Percentiles rank a stretch among this genome's conserved stretches.
These are phyloP conservation scores for Chlorencoelia australis DNA, from an alignment of 2,329 filamentous ascomycete genomes.

Conservation along the genomic window DNA sequence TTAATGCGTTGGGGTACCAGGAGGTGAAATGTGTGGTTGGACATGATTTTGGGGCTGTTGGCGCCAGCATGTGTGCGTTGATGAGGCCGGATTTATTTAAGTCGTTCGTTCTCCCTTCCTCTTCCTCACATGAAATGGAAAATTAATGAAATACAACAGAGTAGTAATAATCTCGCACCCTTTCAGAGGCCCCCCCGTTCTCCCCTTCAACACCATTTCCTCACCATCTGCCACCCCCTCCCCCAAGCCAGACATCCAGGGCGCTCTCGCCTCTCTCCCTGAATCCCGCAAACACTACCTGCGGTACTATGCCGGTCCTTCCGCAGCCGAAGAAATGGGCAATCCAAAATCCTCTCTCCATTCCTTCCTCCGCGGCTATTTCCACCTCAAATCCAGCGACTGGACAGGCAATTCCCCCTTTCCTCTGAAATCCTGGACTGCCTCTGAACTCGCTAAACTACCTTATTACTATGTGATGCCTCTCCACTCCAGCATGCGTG, in stretches of 20 bases:
- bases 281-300: conserved; percentile 61
- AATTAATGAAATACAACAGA: conserved; percentile 7
- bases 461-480: conserved; percentile 63
- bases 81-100: conserved; percentile 55
- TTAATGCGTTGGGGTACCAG: conserved; percentile 49
- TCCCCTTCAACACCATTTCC: conserved; percentile 35
- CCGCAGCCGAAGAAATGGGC: conserved; percentile 38
- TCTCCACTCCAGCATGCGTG: conserved; percentile 45
- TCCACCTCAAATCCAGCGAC: conserved; percentile 56
- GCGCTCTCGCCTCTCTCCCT: conserved; percentile 41
- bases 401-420: conserved; percentile 45
- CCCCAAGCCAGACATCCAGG: conserved; percentile 38
- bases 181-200: conserved; percentile 41
- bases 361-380: conserved; percentile 55
- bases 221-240: conserved; percentile 8
- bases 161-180: conserved; percentile 57
- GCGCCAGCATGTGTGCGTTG: conserved; percentile 47
- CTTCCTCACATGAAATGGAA: background rate
- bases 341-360: conserved; percentile 41
- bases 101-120: conserved; percentile 26
- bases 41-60: conserved; percentile 57
- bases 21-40: conserved; percentile 50
- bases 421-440: conserved; percentile 45
- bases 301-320: conserved; percentile 48
- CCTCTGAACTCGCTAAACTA: conserved; percentile 46